These are phyloP conservation scores for Annulohypoxylon stygium DNA, from an alignment of 495 filamentous ascomycete species.

Conservation along the genomic window DNA sequence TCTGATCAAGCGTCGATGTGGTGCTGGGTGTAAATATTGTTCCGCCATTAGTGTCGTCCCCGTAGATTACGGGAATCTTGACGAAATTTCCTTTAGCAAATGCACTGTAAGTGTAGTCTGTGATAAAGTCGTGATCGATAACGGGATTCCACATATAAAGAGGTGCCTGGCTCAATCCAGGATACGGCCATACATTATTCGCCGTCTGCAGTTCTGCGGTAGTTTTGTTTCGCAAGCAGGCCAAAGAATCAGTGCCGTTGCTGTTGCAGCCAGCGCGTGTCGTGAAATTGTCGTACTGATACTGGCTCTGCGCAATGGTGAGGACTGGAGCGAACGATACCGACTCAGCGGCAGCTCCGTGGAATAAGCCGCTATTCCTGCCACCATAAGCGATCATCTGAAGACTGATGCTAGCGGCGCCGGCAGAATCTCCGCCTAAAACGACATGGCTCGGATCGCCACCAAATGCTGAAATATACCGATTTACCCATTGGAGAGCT, in stretches of 20 bases:
- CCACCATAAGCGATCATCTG: slow-evolving; percentile 56
- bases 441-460: slow-evolving; percentile 74
- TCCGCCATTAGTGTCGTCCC: slow-evolving; percentile 79
- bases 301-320: slow-evolving; percentile 71
- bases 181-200: slow-evolving; percentile 67
- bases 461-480: slow-evolving; percentile 75
- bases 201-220: slow-evolving; percentile 63
- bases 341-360: slow-evolving; percentile 73
- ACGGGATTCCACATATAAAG: slow-evolving; percentile 72
- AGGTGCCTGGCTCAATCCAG: slow-evolving; percentile 61
- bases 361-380: slow-evolving; percentile 68
- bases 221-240: slow-evolving; percentile 69
- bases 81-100: slow-evolving; percentile 72
- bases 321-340: slow-evolving; percentile 74
- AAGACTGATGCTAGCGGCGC: slow-evolving; percentile 60
- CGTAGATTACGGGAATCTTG: slow-evolving; percentile 77
- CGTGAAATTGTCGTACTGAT: slow-evolving; percentile 73
- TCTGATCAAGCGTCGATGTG: slow-evolving; percentile 59
- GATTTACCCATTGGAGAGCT: slow-evolving; percentile 79
- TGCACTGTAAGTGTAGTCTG: slow-evolving; percentile 69
- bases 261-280: slow-evolving; percentile 65
- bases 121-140: slow-evolving; percentile 70
- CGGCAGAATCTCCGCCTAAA: slow-evolving; percentile 76
- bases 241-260: slow-evolving; percentile 59
- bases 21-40: slow-evolving; percentile 70